Percentiles rank a stretch among this genome's conserved stretches.
Conservation (phyloP, 495 filamentous ascomycete genomes). For the Annulohypoxylon maeteangense region DNA sequence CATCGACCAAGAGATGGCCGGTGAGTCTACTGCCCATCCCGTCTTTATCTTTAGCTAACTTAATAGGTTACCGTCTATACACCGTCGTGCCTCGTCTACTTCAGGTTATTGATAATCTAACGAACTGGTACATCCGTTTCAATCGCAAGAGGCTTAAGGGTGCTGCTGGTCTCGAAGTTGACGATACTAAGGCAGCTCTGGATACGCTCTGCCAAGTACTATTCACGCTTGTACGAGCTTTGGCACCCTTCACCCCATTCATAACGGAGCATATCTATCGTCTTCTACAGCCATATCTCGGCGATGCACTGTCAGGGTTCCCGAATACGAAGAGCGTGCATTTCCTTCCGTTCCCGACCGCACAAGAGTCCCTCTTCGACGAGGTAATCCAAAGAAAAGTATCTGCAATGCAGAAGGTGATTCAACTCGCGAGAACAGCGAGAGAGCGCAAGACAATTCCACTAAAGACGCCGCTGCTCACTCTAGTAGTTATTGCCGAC, state of each 20-base stretch:
- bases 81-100: slow-evolving; percentile 93
- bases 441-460: slow-evolving; percentile 86
- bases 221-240: slow-evolving; percentile 83
- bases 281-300: slow-evolving; percentile 76
- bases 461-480: slow-evolving; percentile 90
- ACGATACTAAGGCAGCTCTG: slow-evolving; percentile 86
- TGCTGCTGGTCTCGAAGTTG: slow-evolving; percentile 76
- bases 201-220: slow-evolving; percentile 98
- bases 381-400: slow-evolving; percentile 86
- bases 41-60: slow-evolving; percentile 6
- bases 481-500: slow-evolving; percentile 86
- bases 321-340: slow-evolving; percentile 87
- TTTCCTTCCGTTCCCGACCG: slow-evolving; percentile 90
- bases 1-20: slow-evolving; percentile 94
- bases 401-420: slow-evolving; percentile 91
- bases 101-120: slow-evolving; percentile 90
- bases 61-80: slow-evolving; percentile 79
- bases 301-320: slow-evolving; percentile 68
- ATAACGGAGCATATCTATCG: slow-evolving; percentile 94
- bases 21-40: slow-evolving; percentile 50
- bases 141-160: slow-evolving; percentile 96
- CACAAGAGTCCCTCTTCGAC: slow-evolving; percentile 88
- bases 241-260: slow-evolving; percentile 97
- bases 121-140: slow-evolving; percentile 99
- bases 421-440: slow-evolving; percentile 86